Evolutionary conservation across 106 monocot genomes (phyloP), one percentile per base, ranked within the genome.

Genomic region (Allium sativum): DNA sequence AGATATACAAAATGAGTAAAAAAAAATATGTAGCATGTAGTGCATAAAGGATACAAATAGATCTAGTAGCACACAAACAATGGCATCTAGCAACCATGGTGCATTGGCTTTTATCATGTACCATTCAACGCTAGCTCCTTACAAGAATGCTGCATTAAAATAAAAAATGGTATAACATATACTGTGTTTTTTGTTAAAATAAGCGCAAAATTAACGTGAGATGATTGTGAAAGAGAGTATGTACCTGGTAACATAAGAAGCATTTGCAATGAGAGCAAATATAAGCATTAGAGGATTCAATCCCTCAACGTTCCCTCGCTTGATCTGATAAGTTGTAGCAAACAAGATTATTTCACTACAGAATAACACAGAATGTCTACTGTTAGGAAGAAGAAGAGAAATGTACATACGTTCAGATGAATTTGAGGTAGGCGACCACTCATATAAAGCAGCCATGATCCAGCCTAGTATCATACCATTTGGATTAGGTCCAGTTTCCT

Each of bases 241-340:
- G 3, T 31, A 81, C 81, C 82, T 83, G 70, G 75, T 81, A 18
- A 83, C 84, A 59, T 89, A 89, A 44, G 84, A 78, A 44, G 62
- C 80, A 72, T 89, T 89, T 19, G 81, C 84, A 8, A 78, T 56
- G 41, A 89, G 75, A 12, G 88, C 84, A 46, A 89, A 72, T 18
- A 81, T 17, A 68, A 89, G 84, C 88, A 89, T 89, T 9, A 78
- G 58, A 45, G 88, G 88, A 63, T 78, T 89, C 55, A 84, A 70
- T 42, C 88, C 88, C 88, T 88, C 53, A 46, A 74, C 12, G 55
- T 18, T 69, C 17, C 81, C 81, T 55, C 88, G 74, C 67, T 78
- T 89, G 22, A 89, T 81, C 88, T 89, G 88, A 11, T 48, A 2
- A 31, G 31, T 31, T 1, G 1, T 31, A 31, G 31, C 1, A 31